phyloP scores from a whole-genome alignment of 306 rosid genomes.

The Cucumis hystrix region DNA sequence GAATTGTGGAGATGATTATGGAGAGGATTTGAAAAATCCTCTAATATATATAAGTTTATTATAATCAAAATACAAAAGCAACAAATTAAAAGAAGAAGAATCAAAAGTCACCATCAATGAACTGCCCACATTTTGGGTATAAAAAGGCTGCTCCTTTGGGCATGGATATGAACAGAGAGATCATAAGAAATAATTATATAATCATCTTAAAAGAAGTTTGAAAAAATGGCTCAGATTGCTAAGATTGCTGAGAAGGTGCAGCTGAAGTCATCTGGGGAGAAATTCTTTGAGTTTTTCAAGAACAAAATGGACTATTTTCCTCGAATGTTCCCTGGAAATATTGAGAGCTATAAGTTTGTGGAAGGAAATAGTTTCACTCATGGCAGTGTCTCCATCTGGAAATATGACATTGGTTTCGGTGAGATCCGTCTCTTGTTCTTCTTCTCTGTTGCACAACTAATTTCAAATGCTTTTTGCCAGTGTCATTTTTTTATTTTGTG shows the following conservation, averaged over 20 bases:
- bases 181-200: no score
- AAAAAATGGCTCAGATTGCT: neutral
- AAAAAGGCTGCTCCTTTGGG: neutral
- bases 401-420: neutral
- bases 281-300: neutral
- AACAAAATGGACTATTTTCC: neutral
- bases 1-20: no score
- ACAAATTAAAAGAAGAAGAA: no score
- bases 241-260: neutral
- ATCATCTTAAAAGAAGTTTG: neutral
- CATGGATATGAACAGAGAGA: neutral
- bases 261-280: neutral
- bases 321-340: neutral
- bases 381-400: neutral
- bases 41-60: no score
- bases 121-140: neutral
- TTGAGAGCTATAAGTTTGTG: neutral
- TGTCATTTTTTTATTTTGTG: neutral
- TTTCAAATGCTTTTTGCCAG: neutral
- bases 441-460: neutral
- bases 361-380: neutral
- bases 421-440: neutral
- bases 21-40: no score
- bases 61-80: no score
- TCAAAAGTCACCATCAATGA: neutral